Evolutionary conservation across 2,329 filamentous ascomycete genomes (phyloP), one percentile per base, ranked within the genome.

Genomic region (Fusarium vanettenii): DNA sequence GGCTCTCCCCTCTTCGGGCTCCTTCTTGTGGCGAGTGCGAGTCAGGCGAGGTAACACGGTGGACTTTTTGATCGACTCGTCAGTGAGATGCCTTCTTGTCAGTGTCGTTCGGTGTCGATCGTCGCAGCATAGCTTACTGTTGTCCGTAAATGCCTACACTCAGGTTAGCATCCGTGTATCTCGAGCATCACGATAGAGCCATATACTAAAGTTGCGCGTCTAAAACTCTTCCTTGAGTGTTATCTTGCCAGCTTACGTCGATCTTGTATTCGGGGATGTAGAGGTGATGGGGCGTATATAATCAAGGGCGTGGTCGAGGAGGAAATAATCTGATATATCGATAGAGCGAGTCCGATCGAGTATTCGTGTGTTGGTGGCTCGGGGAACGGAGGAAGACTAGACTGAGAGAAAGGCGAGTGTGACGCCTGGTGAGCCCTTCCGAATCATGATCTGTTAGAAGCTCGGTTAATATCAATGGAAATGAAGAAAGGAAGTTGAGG

Each of bases 131-230:
- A 29, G 81, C 90, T 88, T 87, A 93, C 92, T 92, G 93, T 92
- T 93, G 92, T 83, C 90, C 92, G 80, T 93, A 93, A 84, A 93
- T 93, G 84, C 92, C 92, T 93, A 76, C 68, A 35, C 68, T 69
- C 60, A 55, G 50, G 79, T 87, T 79, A 87, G 84, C 76, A 74
- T 66, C n/a, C 31, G 25, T 11, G 11, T 63, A 37, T 16, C 6
- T 10, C 52, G 8, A 35, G 43, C 33, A 43, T 59, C 66, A 67
- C 27, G 50, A 45, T 22, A 60, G 50, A 37, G 35, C 63, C 70
- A 86, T 91, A 80, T 87, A 93, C 92, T 94, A 85, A 94, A 94
- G 85, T 94, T 94, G 80, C 92, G 88, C 71, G 91, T 92, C 82
- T 89, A 89, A 81, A 94, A 92, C 84, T 93, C 92, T 81, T 93